Evolutionary conservation across 768 basidiomycete genomes (phyloP).

Genomic region (Hortiboletus campestris): DNA sequence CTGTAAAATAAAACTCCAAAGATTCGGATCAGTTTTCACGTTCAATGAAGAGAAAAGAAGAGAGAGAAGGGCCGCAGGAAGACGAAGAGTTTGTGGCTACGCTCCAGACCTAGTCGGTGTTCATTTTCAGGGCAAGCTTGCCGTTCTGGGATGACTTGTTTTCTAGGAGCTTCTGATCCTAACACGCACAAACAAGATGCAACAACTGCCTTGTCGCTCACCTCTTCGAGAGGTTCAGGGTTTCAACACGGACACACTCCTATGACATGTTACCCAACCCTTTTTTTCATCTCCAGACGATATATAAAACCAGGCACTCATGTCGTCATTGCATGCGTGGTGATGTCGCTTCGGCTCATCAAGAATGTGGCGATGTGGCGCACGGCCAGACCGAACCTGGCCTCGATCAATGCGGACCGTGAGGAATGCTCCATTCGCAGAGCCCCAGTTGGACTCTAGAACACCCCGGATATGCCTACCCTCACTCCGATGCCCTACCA

Average conservation of each 20-base stretch:
- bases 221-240: neutral
- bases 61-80: neutral
- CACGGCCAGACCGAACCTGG: neutral
- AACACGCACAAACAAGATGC: conserved; percentile 24
- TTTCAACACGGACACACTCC: neutral
- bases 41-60: neutral
- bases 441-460: neutral
- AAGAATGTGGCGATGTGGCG: conserved; percentile 21
- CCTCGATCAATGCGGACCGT: conserved; percentile 1
- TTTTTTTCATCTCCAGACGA: neutral
- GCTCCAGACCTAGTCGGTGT: neutral
- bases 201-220: conserved; percentile 1
- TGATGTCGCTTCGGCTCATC: conserved; percentile 9
- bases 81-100: neutral
- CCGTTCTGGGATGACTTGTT: conserved; percentile 21
- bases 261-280: neutral
- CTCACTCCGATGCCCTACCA: neutral
- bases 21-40: neutral
- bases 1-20: neutral
- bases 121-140: conserved; percentile 3
- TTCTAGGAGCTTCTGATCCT: conserved; percentile 28
- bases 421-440: neutral
- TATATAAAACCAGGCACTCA: conserved; percentile 9
- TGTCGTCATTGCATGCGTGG: conserved; percentile 16
- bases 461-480: neutral